phyloP scores from a whole-genome alignment of 169 alveolate genomes.

The Eimeria praecox region DNA sequence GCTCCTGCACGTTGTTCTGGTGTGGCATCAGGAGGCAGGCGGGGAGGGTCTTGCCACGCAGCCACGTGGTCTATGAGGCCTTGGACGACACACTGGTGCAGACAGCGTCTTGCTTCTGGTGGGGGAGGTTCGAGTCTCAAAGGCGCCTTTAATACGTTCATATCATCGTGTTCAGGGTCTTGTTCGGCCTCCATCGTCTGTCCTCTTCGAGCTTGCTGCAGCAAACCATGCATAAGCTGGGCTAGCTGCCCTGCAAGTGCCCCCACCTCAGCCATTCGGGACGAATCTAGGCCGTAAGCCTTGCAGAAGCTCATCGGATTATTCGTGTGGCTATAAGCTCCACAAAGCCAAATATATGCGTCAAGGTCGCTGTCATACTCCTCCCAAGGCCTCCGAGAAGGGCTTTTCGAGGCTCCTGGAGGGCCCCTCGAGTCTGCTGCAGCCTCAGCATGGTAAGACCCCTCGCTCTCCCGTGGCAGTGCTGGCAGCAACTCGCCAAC shows the following conservation, averaged over 20 bases:
- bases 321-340: slow-evolving; percentile 77
- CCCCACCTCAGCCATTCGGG: slow-evolving; percentile 60
- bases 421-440: background rate
- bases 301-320: slow-evolving; percentile 53
- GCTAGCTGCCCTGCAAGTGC: slow-evolving; percentile 78
- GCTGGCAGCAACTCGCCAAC: slow-evolving; percentile 74
- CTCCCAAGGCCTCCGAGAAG: slow-evolving; percentile 56
- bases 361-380: slow-evolving; percentile 80
- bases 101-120: background rate
- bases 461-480: background rate
- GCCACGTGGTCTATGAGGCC: slow-evolving; percentile 79
- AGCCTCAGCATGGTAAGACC: background rate
- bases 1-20: slow-evolving; percentile 36
- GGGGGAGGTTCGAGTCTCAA: slow-evolving; percentile 41
- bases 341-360: slow-evolving; percentile 81
- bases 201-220: slow-evolving; percentile 1
- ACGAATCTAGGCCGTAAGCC: slow-evolving; percentile 53
- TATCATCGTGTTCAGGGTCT: background rate
- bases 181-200: background rate
- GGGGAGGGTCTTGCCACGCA: slow-evolving; percentile 47
- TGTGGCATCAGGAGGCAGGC: slow-evolving; percentile 31
- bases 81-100: slow-evolving; percentile 64
- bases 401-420: background rate
- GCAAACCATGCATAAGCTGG: slow-evolving; percentile 39
- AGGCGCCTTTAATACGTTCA: slow-evolving; percentile 14